phyloP scores from a whole-genome alignment of 2,329 filamentous ascomycete genomes.

The Parascedosporium putredinis region DNA sequence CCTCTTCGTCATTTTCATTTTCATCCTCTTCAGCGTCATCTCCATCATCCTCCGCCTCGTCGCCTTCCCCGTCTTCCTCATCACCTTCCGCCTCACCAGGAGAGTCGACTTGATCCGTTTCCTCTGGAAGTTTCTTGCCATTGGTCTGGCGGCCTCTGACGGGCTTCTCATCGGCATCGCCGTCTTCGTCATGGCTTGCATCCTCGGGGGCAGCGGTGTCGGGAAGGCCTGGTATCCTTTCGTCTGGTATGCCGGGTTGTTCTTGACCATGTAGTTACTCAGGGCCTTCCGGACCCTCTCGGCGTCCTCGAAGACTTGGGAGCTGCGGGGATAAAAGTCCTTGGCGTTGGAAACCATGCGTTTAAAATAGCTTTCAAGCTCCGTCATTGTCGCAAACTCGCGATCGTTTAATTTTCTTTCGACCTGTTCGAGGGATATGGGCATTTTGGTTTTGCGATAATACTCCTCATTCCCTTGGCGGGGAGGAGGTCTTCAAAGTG shows the following conservation, averaged over 20 bases:
- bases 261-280: constrained; percentile 78
- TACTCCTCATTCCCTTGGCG: constrained; percentile 59
- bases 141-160: constrained; percentile 14
- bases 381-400: constrained; percentile 60
- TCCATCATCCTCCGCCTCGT: constrained; percentile 20
- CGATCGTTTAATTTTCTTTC: constrained; percentile 61
- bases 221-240: constrained; percentile 59
- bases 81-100: constrained; percentile 18
- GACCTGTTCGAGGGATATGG: constrained; percentile 67
- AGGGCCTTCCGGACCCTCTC: constrained; percentile 78
- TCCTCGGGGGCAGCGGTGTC: constrained; percentile 58
- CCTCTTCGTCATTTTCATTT: constrained; percentile 21
- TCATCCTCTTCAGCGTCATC: constrained; percentile 17
- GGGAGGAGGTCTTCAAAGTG: constrained; percentile 66
- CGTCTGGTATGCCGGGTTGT: constrained; percentile 71
- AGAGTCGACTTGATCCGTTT: not conserved
- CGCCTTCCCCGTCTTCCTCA: constrained; percentile 19
- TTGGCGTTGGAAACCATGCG: constrained; percentile 83
- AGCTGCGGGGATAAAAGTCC: constrained; percentile 66
- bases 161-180: constrained; percentile 9
- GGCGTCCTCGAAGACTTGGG: constrained; percentile 68
- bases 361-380: constrained; percentile 77
- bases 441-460: constrained; percentile 66
- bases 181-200: constrained; percentile 15
- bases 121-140: constrained; percentile 17